phyloP scores from a whole-genome alignment of 2,329 filamentous ascomycete species.

The Colletotrichum acutatum region DNA sequence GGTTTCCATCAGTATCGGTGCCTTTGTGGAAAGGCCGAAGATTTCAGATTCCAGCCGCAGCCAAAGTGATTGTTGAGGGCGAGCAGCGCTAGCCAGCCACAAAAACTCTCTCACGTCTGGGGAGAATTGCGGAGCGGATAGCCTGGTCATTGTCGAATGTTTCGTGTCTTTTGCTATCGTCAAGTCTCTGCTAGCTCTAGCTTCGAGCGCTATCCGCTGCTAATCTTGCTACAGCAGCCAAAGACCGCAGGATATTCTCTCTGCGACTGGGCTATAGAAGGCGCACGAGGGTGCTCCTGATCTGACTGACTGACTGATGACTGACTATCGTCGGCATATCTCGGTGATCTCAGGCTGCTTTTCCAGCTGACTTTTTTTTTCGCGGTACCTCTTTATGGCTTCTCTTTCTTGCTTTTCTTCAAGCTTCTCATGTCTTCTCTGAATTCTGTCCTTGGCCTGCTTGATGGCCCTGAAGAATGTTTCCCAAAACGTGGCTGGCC shows the following conservation, averaged over 20 bases:
- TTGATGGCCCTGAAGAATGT: conserved; percentile 30
- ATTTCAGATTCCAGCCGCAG: not conserved
- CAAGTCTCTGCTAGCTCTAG: conserved; percentile 75
- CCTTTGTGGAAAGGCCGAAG: conserved; percentile 7
- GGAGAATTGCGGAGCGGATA: conserved; percentile 53
- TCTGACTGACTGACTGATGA: conserved; percentile 36
- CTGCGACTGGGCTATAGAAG: conserved; percentile 59
- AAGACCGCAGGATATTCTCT: conserved; percentile 52
- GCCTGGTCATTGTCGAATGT: conserved; percentile 58
- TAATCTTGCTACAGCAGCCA: conserved; percentile 64
- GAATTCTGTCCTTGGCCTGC: conserved; percentile 28
- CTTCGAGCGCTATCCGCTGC: conserved; percentile 70
- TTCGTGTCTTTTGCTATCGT: conserved; percentile 76
- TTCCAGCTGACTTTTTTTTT: conserved; percentile 33
- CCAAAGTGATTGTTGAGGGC: conserved; percentile 23
- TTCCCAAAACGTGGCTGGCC: conserved; percentile 13
- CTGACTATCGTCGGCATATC: conserved; percentile 37
- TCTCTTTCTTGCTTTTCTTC: conserved; percentile 32
- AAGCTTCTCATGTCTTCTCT: conserved; percentile 31
- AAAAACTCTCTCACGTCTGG: conserved; percentile 44
- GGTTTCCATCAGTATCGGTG: conserved; percentile 8
- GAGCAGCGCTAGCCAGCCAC: conserved; percentile 40
- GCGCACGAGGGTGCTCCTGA: conserved; percentile 41
- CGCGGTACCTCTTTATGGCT: conserved; percentile 32
- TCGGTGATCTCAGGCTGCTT: conserved; percentile 35